Base-by-base conservation (phyloP, 1,284 basidiomycete genomes). In the Ustilago cynodontis region DNA sequence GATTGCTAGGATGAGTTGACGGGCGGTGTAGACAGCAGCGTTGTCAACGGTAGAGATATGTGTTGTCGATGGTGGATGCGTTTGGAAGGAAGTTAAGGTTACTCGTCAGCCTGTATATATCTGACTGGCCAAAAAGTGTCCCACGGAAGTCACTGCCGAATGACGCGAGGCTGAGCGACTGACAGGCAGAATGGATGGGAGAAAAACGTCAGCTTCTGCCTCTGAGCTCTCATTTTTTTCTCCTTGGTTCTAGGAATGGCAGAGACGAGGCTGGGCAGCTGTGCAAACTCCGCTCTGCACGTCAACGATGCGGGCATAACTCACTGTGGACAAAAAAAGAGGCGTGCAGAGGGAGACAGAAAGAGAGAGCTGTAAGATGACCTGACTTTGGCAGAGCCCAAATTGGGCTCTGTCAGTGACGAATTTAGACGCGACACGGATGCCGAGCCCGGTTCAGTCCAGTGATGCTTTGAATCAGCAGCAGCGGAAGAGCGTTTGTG, bases 311-410 rank as follows among this genome's bases (percentile, higher is more conserved):
- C 49, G 11, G 45, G 57, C 58, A 50, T 58, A n/a, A 45, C 20
- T 26, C 37, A 39, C 14, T 6, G 35, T 29, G 24, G 18, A 29
- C 51, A 54, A 24, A 47, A 7, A 33, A 33, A 33, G 31, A 33
- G 31, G 31, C n/a, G n/a, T 35, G 33, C 5, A 45, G 20, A 45
- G n/a, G 8, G 0, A 13, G 16, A 18, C 9, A 37, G 20, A 54
- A 54, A n/a, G 31, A 33, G 31, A 33, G 41, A 20, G 13, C 11
- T 47, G 41, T 65, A 59, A 61, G 62, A 71, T 71, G 68, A 70
- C 67, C 68, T 70, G 67, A 70, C 67, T 70, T 70, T 64, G 39
- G 51, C 35, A 51, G n/a, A 22, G 20, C 37, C 28, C 37, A 56
- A 28, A 6, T 56, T 41, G 24, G 29, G 18, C 50, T 16, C 37